Conservation (phyloP, 768 basidiomycete genomes). For the Kwoniella europaea region DNA sequence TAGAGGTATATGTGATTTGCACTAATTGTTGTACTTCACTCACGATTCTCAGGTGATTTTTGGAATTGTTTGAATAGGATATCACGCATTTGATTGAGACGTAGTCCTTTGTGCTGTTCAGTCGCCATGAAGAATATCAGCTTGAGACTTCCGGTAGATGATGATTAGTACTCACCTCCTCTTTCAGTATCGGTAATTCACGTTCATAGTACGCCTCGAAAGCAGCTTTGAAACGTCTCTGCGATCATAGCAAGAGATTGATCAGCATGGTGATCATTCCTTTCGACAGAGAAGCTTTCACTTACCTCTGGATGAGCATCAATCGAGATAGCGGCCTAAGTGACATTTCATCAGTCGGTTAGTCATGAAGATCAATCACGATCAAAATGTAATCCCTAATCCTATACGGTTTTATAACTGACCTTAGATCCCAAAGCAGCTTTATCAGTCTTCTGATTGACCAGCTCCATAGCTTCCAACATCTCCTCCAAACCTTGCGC, state of each 20-base stretch:
- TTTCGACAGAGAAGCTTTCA: constrained; percentile 23
- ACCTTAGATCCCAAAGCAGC: constrained; percentile 79
- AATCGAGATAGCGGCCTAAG: constrained; percentile 21
- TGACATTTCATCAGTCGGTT: no score
- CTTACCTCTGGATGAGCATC: constrained; percentile 79
- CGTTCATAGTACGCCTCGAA: constrained; percentile 87
- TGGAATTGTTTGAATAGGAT: constrained; percentile 92
- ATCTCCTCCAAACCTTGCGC: constrained; percentile 92
- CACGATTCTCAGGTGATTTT: constrained; percentile 96
- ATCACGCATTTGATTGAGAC: constrained; percentile 92
- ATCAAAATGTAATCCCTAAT: no score
- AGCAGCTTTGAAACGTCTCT: constrained; percentile 93
- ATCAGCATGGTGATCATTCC: constrained; percentile 1
- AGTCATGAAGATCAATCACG: no score
- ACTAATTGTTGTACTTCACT: constrained; percentile 47
- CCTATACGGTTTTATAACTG: constrained; percentile 14
- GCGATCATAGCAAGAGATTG: constrained; percentile 1
- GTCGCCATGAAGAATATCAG: neutral
- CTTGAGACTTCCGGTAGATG: neutral
- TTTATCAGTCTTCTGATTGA: constrained; percentile 91
- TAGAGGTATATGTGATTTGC: neutral
- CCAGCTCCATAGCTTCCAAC: constrained; percentile 82
- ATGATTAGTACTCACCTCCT: constrained; percentile 65
- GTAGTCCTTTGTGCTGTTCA: constrained; percentile 79
- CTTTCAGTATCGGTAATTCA: constrained; percentile 76